Evolutionary conservation across 2,329 filamentous ascomycete species (phyloP), one percentile per base, ranked within the genome.

Genomic region (Phaeosphaeria sp.): DNA sequence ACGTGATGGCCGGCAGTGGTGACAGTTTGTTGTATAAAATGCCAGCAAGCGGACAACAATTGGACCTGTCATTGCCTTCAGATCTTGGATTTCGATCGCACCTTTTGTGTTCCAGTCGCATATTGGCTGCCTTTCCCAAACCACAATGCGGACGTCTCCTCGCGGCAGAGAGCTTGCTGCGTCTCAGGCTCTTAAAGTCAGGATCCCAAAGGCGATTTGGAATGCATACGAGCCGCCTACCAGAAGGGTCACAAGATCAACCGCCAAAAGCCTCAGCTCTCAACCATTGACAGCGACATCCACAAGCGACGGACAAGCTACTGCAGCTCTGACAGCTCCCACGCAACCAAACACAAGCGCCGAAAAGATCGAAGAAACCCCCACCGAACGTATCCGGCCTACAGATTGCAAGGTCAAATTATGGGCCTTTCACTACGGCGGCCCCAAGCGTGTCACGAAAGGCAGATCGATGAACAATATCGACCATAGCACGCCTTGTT

Each of bases 381-480:
- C 11, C 11, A 18, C 25, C 4, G 21, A 20, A 17, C 42, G 27
- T 7, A 40, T 6, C 27, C 13, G 25, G 2, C 45, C 50, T 3
- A 50, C 27, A 9, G 49, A 55, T 6, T 71, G 66, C 57, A 66
- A 68, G 18, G 46, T 55, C 25, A 62, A 55, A 18, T 39, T 67
- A 5, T 57, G 39, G 3, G 44, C 39, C 3, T 71, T 71, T 44
- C 60, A 67, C 2, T 59, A 64, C 49, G 66, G 66, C 43, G 67
- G 67, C 17, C 51, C 55, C 2, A 40, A 49, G 6, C 52, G 51
- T 9, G 51, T 24, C 21, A 44, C 0, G 9, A 54, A 46, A 42
- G 67, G 65, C 3, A 15, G 45, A 3, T 46, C 20, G 17, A 33
- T 8, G 20, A 49, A 63, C 22, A 44, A 44, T 2, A 56, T 71